A percentile compares a stretch with the other conserved stretches of the same genome.
Conservation (phyloP, 768 basidiomycete genomes). For the Zangia roseola region DNA sequence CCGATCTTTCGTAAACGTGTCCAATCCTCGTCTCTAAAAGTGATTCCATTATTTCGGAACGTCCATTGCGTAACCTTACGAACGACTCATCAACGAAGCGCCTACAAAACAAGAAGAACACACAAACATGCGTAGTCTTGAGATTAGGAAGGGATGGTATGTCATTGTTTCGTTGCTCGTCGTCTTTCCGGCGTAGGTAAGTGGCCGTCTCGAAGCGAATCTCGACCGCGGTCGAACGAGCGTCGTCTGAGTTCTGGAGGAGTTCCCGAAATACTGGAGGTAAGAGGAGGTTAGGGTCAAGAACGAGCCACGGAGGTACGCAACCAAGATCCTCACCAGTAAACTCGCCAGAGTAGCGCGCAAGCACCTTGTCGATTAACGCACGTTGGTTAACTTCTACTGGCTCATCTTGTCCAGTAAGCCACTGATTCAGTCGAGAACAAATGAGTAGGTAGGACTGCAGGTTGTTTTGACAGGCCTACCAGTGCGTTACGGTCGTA, state of each 20-base stretch:
- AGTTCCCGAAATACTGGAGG: conserved; percentile 71
- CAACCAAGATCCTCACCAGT: conserved; percentile 46
- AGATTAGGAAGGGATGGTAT: conserved; percentile 52
- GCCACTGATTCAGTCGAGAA: conserved; percentile 38
- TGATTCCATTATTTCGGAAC: conserved; percentile 84
- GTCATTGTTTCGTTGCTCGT: conserved; percentile 6
- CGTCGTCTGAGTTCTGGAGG: conserved; percentile 95
- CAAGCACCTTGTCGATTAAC: conserved; percentile 95
- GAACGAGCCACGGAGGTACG: neutral
- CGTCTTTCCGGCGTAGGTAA: conserved; percentile 34
- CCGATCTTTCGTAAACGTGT: conserved; percentile 18
- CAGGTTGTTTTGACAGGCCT: neutral
- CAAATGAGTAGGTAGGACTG: neutral
- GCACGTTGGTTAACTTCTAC: conserved; percentile 95
- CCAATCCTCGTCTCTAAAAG: conserved; percentile 52
- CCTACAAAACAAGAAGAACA: conserved; percentile 6
- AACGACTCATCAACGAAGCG: neutral
- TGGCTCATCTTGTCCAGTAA: conserved; percentile 69
- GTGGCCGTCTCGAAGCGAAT: conserved; percentile 73
- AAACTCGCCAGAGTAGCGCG: conserved; percentile 93
- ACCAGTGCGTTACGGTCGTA: conserved; percentile 33
- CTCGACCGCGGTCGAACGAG: conserved; percentile 70
- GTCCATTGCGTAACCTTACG: conserved; percentile 74
- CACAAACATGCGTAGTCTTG: conserved; percentile 54
- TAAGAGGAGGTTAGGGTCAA: neutral